Evolutionary conservation across 805 yeast genomes (phyloP).

Genomic region (Yarrowia keelungensis): DNA sequence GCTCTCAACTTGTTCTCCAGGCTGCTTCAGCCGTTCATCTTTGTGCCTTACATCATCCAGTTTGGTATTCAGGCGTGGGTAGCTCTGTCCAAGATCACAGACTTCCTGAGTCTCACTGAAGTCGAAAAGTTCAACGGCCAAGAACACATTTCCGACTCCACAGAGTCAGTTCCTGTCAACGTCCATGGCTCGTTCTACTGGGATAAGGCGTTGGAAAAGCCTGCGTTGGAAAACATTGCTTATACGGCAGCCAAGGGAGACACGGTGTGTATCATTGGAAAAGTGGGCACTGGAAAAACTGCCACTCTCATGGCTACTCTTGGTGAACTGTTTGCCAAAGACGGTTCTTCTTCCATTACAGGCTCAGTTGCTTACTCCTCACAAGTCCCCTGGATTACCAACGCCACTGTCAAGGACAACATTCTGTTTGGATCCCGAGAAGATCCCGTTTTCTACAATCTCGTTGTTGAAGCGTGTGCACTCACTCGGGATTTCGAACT

Average conservation of each 20-base stretch:
- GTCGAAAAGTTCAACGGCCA: conserved; percentile 5
- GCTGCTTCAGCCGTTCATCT: not conserved
- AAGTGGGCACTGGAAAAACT: conserved; percentile 86
- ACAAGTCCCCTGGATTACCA: conserved; percentile 3
- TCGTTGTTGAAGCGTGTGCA: conserved; percentile 88
- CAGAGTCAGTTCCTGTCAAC: not conserved
- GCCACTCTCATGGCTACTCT: conserved; percentile 74
- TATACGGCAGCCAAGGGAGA: conserved; percentile 73
- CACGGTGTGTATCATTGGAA: conserved; percentile 79
- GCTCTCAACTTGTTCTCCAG: not conserved
- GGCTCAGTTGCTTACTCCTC: conserved; percentile 45
- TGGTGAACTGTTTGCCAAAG: conserved; percentile 72
- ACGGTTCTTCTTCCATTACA: conserved; percentile 66
- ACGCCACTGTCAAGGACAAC: conserved; percentile 8
- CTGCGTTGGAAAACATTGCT: conserved; percentile 53
- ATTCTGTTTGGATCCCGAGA: conserved; percentile 85
- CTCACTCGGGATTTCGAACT: conserved; percentile 75
- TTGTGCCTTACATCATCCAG: not conserved
- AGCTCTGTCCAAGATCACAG: not conserved
- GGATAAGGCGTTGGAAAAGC: not conserved
- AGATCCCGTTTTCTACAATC: conserved; percentile 80
- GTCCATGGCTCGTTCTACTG: not conserved
- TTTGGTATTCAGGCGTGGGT: not conserved
- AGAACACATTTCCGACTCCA: not conserved
- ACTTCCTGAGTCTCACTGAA: not conserved